phyloP scores from a whole-genome alignment of 768 basidiomycete genomes.

The Dacryopinax primogenitus region DNA sequence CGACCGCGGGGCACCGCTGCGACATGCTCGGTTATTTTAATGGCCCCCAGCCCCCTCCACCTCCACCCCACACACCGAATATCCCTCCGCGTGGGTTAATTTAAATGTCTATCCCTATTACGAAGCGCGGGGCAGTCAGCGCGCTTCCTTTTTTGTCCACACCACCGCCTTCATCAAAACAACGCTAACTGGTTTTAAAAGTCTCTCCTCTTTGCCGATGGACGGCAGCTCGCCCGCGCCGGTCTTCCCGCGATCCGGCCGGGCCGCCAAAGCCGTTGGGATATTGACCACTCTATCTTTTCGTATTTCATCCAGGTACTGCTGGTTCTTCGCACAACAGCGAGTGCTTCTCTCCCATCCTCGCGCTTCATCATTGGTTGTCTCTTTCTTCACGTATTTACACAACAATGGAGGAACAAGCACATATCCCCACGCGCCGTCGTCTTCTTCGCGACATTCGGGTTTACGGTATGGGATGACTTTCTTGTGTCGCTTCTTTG shows the following conservation, averaged over 20 bases:
- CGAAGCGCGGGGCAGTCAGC: neutral
- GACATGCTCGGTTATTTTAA: neutral
- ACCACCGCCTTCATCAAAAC: neutral
- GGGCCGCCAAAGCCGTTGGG: constrained; percentile 4
- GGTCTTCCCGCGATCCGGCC: neutral
- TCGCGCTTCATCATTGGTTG: neutral
- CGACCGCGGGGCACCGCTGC: neutral
- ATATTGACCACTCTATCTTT: neutral
- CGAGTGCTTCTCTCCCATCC: neutral
- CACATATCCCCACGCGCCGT: neutral
- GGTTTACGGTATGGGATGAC: neutral
- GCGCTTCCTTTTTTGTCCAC: neutral
- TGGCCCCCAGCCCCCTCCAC: neutral
- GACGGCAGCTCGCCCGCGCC: neutral
- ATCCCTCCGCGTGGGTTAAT: neutral
- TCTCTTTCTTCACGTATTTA: neutral
- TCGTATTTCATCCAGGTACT: neutral
- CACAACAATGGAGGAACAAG: neutral
- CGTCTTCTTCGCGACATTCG: neutral
- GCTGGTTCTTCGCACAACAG: neutral
- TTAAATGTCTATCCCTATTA: neutral
- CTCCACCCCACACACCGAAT: neutral
- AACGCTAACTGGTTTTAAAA: neutral
- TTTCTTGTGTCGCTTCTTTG: neutral
- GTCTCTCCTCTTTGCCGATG: neutral